A percentile compares a stretch with the other conserved stretches of the same genome.
These are phyloP conservation scores for Trichomonascus vanleenenianus DNA, from an alignment of 805 yeast genomes.

Conservation along the genomic window DNA sequence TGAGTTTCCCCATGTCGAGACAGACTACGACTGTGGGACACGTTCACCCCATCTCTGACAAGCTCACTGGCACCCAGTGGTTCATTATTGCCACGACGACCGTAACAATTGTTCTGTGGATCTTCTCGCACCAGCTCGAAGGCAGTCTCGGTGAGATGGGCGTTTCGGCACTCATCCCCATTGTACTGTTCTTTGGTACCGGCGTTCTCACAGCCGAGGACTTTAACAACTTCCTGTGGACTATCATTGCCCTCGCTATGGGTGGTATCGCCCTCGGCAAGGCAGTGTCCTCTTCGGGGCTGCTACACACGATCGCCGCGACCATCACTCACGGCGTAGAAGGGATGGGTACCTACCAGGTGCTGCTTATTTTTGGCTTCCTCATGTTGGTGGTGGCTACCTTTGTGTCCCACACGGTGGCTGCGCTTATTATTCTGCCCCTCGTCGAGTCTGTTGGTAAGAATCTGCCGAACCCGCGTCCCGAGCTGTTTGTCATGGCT, in stretches of 20 bases:
- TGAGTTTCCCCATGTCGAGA: constrained; percentile 49
- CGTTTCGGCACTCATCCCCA: constrained; percentile 83
- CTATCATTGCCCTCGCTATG: constrained; percentile 92
- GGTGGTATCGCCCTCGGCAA: constrained; percentile 96
- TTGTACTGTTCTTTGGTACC: constrained; percentile 86
- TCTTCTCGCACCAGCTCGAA: constrained; percentile 69
- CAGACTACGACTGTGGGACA: constrained; percentile 44
- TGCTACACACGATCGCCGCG: constrained; percentile 68
- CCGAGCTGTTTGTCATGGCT: constrained; percentile 65
- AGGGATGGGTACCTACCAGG: constrained; percentile 61
- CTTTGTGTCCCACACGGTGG: constrained; percentile 94
- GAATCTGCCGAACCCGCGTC: constrained; percentile 55
- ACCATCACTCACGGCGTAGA: constrained; percentile 59
- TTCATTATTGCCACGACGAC: constrained; percentile 62
- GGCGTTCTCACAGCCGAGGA: constrained; percentile 84
- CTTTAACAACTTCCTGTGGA: constrained; percentile 94
- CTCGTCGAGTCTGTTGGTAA: constrained; percentile 86
- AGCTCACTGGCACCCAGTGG: constrained; percentile 65
- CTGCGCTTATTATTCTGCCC: constrained; percentile 89
- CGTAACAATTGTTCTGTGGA: constrained; percentile 79
- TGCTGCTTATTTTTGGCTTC: constrained; percentile 71
- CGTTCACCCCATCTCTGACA: constrained; percentile 53
- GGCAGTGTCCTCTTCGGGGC: constrained; percentile 88
- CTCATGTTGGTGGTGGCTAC: constrained; percentile 82
- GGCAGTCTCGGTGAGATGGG: constrained; percentile 91